Percentiles rank a stretch among this genome's conserved stretches.
phyloP scores from a whole-genome alignment of 2,329 filamentous ascomycete species.

The Penicillium sclerotiorum region DNA sequence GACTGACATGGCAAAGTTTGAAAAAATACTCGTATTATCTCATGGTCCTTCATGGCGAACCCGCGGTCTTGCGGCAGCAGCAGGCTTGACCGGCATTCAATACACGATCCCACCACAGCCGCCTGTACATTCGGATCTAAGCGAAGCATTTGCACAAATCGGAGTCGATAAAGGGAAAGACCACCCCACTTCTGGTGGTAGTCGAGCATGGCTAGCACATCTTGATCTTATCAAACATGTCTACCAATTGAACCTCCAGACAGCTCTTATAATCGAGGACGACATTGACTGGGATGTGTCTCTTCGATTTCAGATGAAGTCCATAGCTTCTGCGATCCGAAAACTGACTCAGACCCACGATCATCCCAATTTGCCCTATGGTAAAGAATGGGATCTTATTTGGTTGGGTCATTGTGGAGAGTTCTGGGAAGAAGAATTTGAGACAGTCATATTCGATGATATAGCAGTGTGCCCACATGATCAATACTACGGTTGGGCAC shows the following conservation, averaged over 20 bases:
- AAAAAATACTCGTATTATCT: conserved; percentile 37
- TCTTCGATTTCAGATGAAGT: conserved; percentile 32
- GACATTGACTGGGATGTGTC: conserved; percentile 43
- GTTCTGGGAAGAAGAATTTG: conserved; percentile 15
- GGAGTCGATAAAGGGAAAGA: conserved; percentile 8
- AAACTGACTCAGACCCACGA: conserved; percentile 23
- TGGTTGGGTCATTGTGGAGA: conserved; percentile 43
- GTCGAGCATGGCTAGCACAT: conserved; percentile 46
- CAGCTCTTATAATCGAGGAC: conserved; percentile 46
- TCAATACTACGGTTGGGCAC: conserved; percentile 19
- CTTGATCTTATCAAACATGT: conserved; percentile 35
- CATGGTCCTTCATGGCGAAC: conserved; percentile 39
- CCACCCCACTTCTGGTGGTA: conserved; percentile 27
- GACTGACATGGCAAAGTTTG: conserved; percentile 16
- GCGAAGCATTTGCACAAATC: conserved; percentile 32
- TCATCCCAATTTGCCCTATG: conserved; percentile 27
- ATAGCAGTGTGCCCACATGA: conserved; percentile 25
- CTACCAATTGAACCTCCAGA: conserved; percentile 23
- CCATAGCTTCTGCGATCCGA: conserved; percentile 35
- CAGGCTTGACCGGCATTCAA: conserved; percentile 34
- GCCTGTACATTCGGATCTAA: conserved; percentile 28
- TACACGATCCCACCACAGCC: conserved; percentile 39
- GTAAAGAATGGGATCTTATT: conserved; percentile 39
- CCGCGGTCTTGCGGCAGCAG: conserved; percentile 38
- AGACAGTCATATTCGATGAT: conserved; percentile 25